Evolutionary conservation across 805 yeast genomes (phyloP).

Genomic region (Komagataella mondaviorum): DNA sequence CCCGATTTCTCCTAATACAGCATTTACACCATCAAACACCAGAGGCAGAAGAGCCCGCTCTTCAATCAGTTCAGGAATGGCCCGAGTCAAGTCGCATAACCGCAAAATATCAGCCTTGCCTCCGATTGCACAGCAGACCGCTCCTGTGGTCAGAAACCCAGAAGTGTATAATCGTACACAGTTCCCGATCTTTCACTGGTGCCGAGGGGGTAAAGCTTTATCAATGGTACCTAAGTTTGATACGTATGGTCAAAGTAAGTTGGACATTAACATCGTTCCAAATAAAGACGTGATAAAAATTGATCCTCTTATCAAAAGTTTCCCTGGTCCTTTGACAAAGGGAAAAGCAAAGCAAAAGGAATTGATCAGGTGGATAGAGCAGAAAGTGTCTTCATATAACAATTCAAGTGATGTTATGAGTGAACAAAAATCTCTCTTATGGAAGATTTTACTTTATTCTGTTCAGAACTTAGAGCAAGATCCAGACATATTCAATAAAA

Average conservation of each 20-base stretch:
- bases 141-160: neutral
- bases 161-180: neutral
- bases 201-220: conserved; percentile 28
- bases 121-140: neutral
- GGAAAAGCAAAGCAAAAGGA: conserved; percentile 51
- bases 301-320: conserved; percentile 38
- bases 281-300: conserved; percentile 17
- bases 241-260: conserved; percentile 18
- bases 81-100: neutral
- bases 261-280: conserved; percentile 22
- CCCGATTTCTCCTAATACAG: neutral
- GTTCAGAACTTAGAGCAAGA: conserved; percentile 14
- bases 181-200: conserved; percentile 68
- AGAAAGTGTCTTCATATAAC: conserved; percentile 11
- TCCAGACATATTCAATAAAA: conserved; percentile 16
- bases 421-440: conserved; percentile 11
- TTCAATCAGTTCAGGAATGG: neutral
- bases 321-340: conserved; percentile 58
- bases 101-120: neutral
- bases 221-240: conserved; percentile 28
- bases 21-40: neutral
- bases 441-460: conserved; percentile 13
- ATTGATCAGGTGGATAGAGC: conserved; percentile 53
- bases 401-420: conserved; percentile 7
- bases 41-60: neutral